phyloP scores from a whole-genome alignment of 2,329 filamentous ascomycete genomes.

The Penicillium capsulatum region DNA sequence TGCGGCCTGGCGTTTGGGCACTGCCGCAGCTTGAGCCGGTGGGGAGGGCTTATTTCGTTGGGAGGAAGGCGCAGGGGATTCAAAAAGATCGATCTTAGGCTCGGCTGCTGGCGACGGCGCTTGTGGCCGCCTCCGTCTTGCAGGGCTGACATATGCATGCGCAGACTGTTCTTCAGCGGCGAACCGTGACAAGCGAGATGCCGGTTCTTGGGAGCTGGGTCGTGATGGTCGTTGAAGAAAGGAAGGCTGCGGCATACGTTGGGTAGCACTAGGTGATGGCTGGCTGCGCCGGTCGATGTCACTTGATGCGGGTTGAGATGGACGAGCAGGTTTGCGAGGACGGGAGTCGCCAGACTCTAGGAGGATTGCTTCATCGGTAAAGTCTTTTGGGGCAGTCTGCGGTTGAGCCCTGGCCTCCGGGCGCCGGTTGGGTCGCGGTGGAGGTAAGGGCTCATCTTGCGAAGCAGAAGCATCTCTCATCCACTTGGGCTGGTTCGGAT shows the following conservation, averaged over 20 bases:
- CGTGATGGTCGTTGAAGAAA: slow-evolving; percentile 52
- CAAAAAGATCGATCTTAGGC: slow-evolving; percentile 62
- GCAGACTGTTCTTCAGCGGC: slow-evolving; percentile 74
- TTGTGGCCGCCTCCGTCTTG: slow-evolving; percentile 64
- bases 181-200: slow-evolving; percentile 65
- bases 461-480: slow-evolving; percentile 66
- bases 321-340: slow-evolving; percentile 27
- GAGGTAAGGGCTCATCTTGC: slow-evolving; percentile 21
- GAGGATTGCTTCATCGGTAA: slow-evolving; percentile 58
- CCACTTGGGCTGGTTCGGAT: slow-evolving; percentile 85
- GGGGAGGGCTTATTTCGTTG: slow-evolving; percentile 32
- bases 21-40: slow-evolving; percentile 36
- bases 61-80: slow-evolving; percentile 36
- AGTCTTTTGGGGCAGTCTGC: slow-evolving; percentile 18
- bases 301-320: slow-evolving; percentile 18
- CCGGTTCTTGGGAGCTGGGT: slow-evolving; percentile 48
- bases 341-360: slow-evolving; percentile 31
- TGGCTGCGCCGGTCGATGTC: slow-evolving; percentile 21
- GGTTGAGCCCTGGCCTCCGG: slow-evolving; percentile 20
- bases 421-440: slow-evolving; percentile 16
- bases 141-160: slow-evolving; percentile 82
- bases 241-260: slow-evolving; percentile 39
- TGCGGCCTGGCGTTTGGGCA: slow-evolving; percentile 44
- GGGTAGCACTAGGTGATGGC: slow-evolving; percentile 22
- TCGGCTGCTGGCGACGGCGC: slow-evolving; percentile 43